These are phyloP conservation scores for Kwoniella shivajii DNA, from an alignment of 1,284 basidiomycete species.

Conservation along the genomic window DNA sequence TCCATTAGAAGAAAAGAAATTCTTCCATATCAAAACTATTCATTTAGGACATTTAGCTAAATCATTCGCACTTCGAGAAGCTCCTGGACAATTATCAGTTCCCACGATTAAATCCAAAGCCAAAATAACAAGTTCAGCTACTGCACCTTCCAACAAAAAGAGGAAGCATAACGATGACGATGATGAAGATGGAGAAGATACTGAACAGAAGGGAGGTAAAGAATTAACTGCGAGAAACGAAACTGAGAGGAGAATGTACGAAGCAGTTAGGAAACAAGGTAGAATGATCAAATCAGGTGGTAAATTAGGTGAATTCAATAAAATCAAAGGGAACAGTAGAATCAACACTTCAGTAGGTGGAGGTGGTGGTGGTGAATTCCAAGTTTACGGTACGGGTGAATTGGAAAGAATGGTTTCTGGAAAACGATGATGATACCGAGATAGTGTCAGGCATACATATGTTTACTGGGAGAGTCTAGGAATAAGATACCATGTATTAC, in stretches of 20 bases:
- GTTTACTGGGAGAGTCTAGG: too few species aligned
- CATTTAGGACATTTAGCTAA: slow-evolving; percentile 97
- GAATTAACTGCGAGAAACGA: slow-evolving; percentile 56
- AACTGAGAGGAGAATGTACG: slow-evolving; percentile 83
- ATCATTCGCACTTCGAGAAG: slow-evolving; percentile 91
- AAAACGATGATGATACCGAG: too few species aligned
- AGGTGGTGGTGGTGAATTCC: slow-evolving; percentile 67
- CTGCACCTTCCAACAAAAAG: slow-evolving; percentile 46
- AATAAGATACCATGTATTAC: too few species aligned
- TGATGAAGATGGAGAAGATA: slow-evolving; percentile 59
- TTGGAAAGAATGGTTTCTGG: slow-evolving; percentile 65
- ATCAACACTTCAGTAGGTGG: slow-evolving; percentile 57
- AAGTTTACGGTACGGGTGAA: slow-evolving; percentile 69
- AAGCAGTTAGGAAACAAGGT: slow-evolving; percentile 82
- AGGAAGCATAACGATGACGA: slow-evolving; percentile 55
- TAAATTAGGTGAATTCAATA: slow-evolving; percentile 70
- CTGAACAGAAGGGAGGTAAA: slow-evolving; percentile 40
- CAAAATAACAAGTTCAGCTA: slow-evolving; percentile 16
- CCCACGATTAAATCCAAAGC: slow-evolving; percentile 28
- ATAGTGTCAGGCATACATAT: too few species aligned
- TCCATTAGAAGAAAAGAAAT: slow-evolving; percentile 88
- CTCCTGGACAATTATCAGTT: slow-evolving; percentile 68
- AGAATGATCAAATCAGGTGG: slow-evolving; percentile 77
- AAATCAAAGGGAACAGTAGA: slow-evolving; percentile 71
- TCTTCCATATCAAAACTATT: slow-evolving; percentile 90